Base-by-base conservation (phyloP, 768 basidiomycete genomes). In the Lactarius pseudohatsudake region DNA sequence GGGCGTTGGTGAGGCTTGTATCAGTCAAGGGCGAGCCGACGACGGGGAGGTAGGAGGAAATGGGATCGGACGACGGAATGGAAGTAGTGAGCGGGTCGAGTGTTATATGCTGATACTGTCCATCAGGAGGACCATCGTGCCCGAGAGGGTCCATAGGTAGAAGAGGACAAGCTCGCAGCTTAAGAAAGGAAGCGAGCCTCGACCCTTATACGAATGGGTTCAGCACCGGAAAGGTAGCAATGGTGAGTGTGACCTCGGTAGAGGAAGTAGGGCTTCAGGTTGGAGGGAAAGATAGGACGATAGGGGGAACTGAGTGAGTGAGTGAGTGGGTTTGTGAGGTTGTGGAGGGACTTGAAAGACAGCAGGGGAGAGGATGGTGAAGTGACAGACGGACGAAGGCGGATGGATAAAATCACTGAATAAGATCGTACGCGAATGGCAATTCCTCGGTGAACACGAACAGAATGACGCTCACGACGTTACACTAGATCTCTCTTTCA, bases 1-100 rank as follows among this genome's bases (percentile, higher is more conserved):
- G 74, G n/a, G 66, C 1, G 26, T 65, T 2, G 20, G 75, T 20
- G 60, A 71, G 67, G 43, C 69, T 36, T 3, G 70, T 40, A 64
- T 76, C 74, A 26, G 68, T 40, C 59, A 69, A 70, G 32, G 70
- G 50, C 56, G 70, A 69, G 41, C 58, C 50, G 61, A 70, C 41
- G 65, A 62, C 61, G 45, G 65, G 30, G 22, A 65, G 64, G 65
- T 69, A 70, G 59, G 68, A 69, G 55, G 61, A 57, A 58, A 53
- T 38, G 61, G 45, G 38, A 41, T 64, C 66, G 45, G 69, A 47
- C 30, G 67, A 36, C 57, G 53, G 63, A 20, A 69, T 28, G 43
- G 62, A 61, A 41, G 69, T 57, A 11, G 55, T 41, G 45, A 62
- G 50, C 15, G 62, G 28, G 57, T 59, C 65, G 56, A 62, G 40